Conservation (phyloP, 495 filamentous ascomycete genomes). For the Tuber microsphaerosporum region DNA sequence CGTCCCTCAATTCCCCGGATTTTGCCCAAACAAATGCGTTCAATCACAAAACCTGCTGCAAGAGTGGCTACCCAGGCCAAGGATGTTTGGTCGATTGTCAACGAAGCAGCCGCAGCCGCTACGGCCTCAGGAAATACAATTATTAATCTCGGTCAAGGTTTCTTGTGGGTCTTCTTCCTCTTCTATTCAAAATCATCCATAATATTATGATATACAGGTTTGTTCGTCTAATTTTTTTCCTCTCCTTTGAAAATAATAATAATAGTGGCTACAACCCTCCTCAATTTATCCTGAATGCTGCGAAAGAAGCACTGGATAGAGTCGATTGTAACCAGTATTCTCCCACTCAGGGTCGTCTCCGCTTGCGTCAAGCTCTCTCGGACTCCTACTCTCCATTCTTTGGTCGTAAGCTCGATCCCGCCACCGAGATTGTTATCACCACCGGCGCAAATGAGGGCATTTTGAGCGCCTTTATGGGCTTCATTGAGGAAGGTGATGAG, state of each 20-base stretch:
- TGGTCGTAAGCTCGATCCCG: slow-evolving; percentile 68
- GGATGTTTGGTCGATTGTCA: slow-evolving; percentile 97
- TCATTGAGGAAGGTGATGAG: slow-evolving; percentile 88
- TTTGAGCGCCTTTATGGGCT: slow-evolving; percentile 95
- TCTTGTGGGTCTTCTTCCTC: slow-evolving; percentile 55
- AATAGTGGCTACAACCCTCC: slow-evolving; percentile 90
- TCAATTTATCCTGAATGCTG: slow-evolving; percentile 80
- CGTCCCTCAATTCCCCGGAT: slow-evolving; percentile 8
- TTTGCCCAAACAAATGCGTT: background rate
- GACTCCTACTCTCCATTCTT: slow-evolving; percentile 84
- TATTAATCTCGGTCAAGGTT: slow-evolving; percentile 94
- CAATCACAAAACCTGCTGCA: slow-evolving; percentile 57
- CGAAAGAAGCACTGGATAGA: slow-evolving; percentile 77
- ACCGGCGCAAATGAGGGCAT: slow-evolving; percentile 98
- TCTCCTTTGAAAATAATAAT: background rate
- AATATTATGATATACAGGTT: background rate
- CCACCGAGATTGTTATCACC: slow-evolving; percentile 88
- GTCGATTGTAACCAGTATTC: slow-evolving; percentile 99
- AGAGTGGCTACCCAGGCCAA: slow-evolving; percentile 74
- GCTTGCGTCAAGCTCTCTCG: slow-evolving; percentile 83
- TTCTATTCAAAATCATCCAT: background rate
- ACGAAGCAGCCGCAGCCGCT: slow-evolving; percentile 69
- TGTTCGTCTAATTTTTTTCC: background rate
- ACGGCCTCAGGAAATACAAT: slow-evolving; percentile 85
- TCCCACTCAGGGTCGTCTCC: slow-evolving; percentile 79